Base-by-base conservation (phyloP, 176 grass and related monocot genomes). In the Typha latifolia region DNA sequence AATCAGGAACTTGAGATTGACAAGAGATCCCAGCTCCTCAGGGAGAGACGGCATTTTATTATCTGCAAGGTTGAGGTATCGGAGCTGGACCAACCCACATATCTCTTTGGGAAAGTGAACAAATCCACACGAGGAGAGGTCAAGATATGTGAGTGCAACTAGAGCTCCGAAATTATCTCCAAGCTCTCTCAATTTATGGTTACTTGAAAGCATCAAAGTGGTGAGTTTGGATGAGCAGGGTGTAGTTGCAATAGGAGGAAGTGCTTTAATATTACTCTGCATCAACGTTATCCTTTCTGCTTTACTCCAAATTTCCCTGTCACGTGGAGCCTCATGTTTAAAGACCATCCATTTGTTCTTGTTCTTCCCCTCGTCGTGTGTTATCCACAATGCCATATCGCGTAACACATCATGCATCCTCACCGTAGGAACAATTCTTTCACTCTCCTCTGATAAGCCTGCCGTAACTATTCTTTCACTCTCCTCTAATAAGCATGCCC, bases 341-440 rank as follows among this genome's bases (percentile, higher is more conserved):
- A 77, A 61, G 26, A 87, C 87, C 49, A 90, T 49, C 84, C 87
- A 96, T 73, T 83, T 80, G 24, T 62, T 71, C 1, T n/a, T n/a
- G n/a, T 26, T 26, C 24, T 6, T 37, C 34, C 51, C 66, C 3
- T 16, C 12, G 18, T 51, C 69, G 0, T 69, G 55, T 1, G 73
- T 63, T 19, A 84, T 57, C 69, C 69, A 67, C 49, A 87, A 37
- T 61, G 78, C 86, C 23, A 80, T 80, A 66, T 87, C 80, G 67
- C 81, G 78, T 49, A 90, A 73, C 27, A 75, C 80, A 49, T 87
- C 75, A 79, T 90, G 81, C 34, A 95, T 49, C 76, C 71, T 72
- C 47, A 90, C 71, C 47, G 49, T 0, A 6, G 3, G 7, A n/a
- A n/a, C n/a, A n/a, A n/a, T 1, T 32, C 14, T 15, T 9, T 11